Conservation (phyloP, 1,139 yeast genomes). For the Yamadazyma atmosphaerica region DNA sequence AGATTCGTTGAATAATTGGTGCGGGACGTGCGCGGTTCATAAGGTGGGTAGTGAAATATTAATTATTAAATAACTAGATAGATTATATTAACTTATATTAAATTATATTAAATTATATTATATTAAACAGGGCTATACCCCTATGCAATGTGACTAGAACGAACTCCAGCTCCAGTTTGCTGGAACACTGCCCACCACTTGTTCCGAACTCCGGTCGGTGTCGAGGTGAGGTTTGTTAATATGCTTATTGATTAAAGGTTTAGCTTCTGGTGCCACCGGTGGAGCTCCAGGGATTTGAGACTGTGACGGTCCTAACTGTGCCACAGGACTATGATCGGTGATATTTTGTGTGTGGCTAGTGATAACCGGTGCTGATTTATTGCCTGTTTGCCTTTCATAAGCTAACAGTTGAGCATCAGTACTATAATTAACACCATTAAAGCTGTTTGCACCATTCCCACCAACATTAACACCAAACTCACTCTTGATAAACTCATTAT, state of each 20-base stretch:
- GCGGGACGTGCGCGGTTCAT: not conserved
- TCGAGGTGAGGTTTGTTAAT: constrained; percentile 10
- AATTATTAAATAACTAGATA: too few species aligned
- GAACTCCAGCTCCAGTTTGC: constrained; percentile 84
- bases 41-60: too few species aligned
- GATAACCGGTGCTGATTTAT: too few species aligned
- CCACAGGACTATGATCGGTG: too few species aligned
- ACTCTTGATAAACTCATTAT: constrained; percentile 50
- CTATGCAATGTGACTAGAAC: constrained; percentile 31
- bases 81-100: too few species aligned
- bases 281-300: not conserved
- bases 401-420: too few species aligned
- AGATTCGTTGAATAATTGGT: not conserved
- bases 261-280: not conserved
- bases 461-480: constrained; percentile 34
- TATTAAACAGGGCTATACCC: too few species aligned
- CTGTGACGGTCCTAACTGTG: not conserved
- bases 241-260: constrained; percentile 7
- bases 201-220: constrained; percentile 5
- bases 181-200: constrained; percentile 47
- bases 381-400: too few species aligned
- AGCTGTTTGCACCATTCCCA: too few species aligned
- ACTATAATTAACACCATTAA: too few species aligned
- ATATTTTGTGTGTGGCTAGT: too few species aligned
- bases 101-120: too few species aligned